phyloP scores from a whole-genome alignment of 345 rosid genomes.

The Aquilaria malaccensis region DNA sequence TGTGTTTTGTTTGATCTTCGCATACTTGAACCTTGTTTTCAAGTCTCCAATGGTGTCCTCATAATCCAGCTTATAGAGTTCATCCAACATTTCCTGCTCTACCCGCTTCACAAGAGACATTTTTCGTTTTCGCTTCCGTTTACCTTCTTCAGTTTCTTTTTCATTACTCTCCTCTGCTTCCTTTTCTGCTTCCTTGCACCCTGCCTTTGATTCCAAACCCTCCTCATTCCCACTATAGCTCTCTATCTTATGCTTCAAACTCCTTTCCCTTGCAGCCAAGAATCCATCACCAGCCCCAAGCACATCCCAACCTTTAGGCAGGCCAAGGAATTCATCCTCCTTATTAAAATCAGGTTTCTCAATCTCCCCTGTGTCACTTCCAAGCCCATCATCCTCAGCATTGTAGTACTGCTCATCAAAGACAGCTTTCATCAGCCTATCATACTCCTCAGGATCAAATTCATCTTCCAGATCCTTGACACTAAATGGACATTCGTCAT shows the following conservation, averaged over 20 bases:
- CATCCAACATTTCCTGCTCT: slow-evolving; percentile 74
- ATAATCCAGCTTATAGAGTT: slow-evolving; percentile 83
- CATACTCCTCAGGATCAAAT: slow-evolving; percentile 74
- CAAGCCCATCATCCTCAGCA: slow-evolving; percentile 47
- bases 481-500: slow-evolving; percentile 28
- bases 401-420: slow-evolving; percentile 60
- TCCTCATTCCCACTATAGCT: slow-evolving; percentile 18
- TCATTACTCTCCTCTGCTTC: slow-evolving; percentile 11
- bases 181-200: slow-evolving; percentile 10
- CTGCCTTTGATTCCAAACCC: slow-evolving; percentile 9
- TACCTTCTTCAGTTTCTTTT: slow-evolving; percentile 34
- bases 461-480: slow-evolving; percentile 53
- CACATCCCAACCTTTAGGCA: slow-evolving; percentile 66
- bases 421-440: slow-evolving; percentile 67
- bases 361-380: slow-evolving; percentile 37
- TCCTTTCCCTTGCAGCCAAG: slow-evolving; percentile 52
- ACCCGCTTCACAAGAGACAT: slow-evolving; percentile 57
- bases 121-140: slow-evolving; percentile 64
- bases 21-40: slow-evolving; percentile 88
- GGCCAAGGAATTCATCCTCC: slow-evolving; percentile 84
- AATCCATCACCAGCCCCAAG: slow-evolving; percentile 49
- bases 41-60: slow-evolving; percentile 83
- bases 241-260: slow-evolving; percentile 32
- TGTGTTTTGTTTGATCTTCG: slow-evolving; percentile 58
- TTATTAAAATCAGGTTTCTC: slow-evolving; percentile 81